Base-by-base conservation (phyloP, 1,139 yeast genomes). In the Candida anutae region DNA sequence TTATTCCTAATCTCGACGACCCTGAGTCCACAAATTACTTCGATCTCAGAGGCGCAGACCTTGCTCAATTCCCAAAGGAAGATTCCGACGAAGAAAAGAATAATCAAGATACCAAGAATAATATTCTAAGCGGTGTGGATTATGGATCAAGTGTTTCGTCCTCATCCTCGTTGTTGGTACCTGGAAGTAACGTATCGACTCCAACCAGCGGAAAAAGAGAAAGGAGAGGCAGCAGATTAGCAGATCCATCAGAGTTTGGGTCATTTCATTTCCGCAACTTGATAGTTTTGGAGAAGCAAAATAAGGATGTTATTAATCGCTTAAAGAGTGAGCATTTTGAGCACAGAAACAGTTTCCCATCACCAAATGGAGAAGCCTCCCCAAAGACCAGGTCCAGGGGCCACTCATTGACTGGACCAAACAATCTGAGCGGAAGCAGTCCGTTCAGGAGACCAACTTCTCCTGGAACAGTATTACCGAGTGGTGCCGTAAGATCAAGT, bases 21-120 rank as follows among this genome's bases (percentile, higher is more conserved):
- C 95, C 95, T 0, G 95, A 83, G 44, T 77, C 79, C 31, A 88
- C 96, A 0, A 95, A 87, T 33, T 90, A 90, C 47, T 93, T 90
- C 53, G 98, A 93, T 45, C 46, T 71, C 6, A 72, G 99, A 40
- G 99, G 99, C 5, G 97, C 96, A 0, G 74, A 67, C 10, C 52
- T 79, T 35, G 63, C 69, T 4, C 74, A 70, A 33, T 77, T 83
- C 31, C 80, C 81, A 0, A 53, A 57, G 23, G 82, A 74, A 32
- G 62, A 57, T 12, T 43, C 53, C 2, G 63, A 61, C 13, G 66
- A 60, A 18, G 58, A 51, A 13, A 53, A 45, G 21, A 40, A 34
- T 16, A 21, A 15, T 15, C 20, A 15, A 4, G 20, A 24, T 11
- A 16, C 10, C 9, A 18, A 13, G 9, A 20, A 20, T 10, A 12